A percentile compares a stretch with the other conserved stretches of the same genome.
phyloP scores from a whole-genome alignment of 352 stramenopile genomes.

The Globisporangium iwayamae region DNA sequence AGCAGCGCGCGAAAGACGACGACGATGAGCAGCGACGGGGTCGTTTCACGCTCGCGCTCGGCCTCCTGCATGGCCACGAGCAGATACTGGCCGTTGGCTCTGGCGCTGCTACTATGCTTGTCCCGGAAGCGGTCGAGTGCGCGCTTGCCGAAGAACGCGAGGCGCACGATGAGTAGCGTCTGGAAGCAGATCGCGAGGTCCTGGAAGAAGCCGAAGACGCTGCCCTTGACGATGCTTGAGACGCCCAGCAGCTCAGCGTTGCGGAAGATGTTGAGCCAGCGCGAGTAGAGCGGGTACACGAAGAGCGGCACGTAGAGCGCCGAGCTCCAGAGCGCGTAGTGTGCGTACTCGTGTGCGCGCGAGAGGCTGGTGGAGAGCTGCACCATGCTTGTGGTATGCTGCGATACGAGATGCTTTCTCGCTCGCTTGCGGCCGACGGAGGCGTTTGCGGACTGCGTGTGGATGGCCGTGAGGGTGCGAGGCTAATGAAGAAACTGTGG shows the following conservation, averaged over 20 bases:
- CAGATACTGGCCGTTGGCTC: conserved; percentile 38
- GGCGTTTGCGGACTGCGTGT: not conserved
- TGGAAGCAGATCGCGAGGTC: conserved; percentile 64
- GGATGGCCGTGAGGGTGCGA: not conserved
- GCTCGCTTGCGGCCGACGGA: not conserved
- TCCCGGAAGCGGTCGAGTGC: conserved; percentile 18
- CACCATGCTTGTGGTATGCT: conserved; percentile 1
- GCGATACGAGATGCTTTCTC: too few relatives aligned
- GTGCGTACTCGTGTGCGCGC: conserved; percentile 14
- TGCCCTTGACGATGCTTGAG: conserved; percentile 37
- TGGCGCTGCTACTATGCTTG: not conserved
- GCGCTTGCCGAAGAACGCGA: conserved; percentile 2
- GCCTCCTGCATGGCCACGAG: conserved; percentile 16
- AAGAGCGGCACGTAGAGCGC: conserved; percentile 58
- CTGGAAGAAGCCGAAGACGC: conserved; percentile 45
- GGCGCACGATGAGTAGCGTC: conserved; percentile 17
- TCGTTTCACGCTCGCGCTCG: conserved; percentile 6
- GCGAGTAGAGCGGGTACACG: conserved; percentile 45
- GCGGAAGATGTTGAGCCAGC: conserved; percentile 52
- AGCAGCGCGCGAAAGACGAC: not conserved
- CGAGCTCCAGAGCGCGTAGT: conserved; percentile 46
- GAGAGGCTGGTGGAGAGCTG: not conserved
- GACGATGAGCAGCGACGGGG: not conserved
- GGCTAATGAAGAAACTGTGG: not conserved
- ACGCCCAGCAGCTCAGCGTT: conserved; percentile 51